Evolutionary conservation across 495 filamentous ascomycete species (phyloP).

Genomic region (Trichoderma virens): DNA sequence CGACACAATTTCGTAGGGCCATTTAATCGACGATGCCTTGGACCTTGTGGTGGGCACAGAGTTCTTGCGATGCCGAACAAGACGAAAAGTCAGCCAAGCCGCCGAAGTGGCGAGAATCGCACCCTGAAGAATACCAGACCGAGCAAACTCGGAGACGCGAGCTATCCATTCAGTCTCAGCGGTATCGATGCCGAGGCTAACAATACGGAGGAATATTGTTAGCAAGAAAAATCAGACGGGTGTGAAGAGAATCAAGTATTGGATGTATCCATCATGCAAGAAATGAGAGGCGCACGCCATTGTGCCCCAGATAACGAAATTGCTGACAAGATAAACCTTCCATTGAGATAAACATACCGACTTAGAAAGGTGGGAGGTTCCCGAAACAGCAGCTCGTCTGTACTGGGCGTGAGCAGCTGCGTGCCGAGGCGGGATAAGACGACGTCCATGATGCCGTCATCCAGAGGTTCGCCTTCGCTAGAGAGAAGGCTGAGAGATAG

Average conservation of each 20-base stretch:
- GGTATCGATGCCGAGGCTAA: neutral
- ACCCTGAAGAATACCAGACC: slow-evolving; percentile 9
- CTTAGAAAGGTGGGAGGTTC: neutral
- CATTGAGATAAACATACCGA: neutral
- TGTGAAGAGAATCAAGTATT: neutral
- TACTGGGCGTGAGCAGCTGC: neutral
- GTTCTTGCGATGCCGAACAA: slow-evolving; percentile 1
- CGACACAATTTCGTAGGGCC: slow-evolving; percentile 24
- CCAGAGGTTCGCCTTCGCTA: neutral
- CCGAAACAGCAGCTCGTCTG: slow-evolving; percentile 4
- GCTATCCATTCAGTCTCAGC: slow-evolving; percentile 11
- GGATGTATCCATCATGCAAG: neutral
- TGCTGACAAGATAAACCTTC: neutral
- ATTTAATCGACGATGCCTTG: slow-evolving; percentile 22
- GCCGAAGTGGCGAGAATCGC: slow-evolving; percentile 10
- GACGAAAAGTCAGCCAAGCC: slow-evolving; percentile 5
- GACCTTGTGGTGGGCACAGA: neutral
- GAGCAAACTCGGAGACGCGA: neutral
- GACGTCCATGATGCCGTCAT: slow-evolving; percentile 6
- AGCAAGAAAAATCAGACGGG: neutral
- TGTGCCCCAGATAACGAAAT: neutral
- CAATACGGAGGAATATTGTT: neutral
- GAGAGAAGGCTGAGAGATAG: neutral
- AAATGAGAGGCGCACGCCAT: neutral
- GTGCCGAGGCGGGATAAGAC: neutral